Evolutionary conservation across 176 grass and related monocot genomes (phyloP).

Genomic region (Aegilops bicornis): DNA sequence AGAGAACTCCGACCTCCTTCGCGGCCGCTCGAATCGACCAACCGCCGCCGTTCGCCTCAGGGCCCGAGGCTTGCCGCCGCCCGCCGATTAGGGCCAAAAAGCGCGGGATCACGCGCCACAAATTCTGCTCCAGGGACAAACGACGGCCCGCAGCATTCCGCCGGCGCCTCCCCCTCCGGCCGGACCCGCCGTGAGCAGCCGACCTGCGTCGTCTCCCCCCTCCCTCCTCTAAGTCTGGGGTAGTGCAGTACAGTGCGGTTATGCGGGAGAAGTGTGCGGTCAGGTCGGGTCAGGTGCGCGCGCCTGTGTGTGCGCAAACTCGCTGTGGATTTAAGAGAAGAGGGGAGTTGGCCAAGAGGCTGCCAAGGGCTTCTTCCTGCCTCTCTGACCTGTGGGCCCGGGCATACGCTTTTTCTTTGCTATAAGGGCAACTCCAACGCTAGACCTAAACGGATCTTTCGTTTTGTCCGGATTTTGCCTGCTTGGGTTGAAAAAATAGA

Average conservation of each 20-base stretch:
- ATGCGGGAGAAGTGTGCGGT: constrained; percentile 14
- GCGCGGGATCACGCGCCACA: background rate
- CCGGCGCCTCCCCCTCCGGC: background rate
- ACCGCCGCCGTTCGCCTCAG: constrained; percentile 10
- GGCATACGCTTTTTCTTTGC: too few species aligned
- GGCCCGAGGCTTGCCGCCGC: background rate
- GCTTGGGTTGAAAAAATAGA: too few species aligned
- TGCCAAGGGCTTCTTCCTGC: too few species aligned
- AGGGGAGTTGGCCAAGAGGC: too few species aligned
- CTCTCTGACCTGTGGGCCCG: too few species aligned
- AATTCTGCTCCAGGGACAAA: background rate
- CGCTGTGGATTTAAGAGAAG: constrained; percentile 30
- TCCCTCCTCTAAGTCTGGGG: too few species aligned
- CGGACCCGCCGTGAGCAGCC: background rate
- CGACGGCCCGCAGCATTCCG: constrained; percentile 22
- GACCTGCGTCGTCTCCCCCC: background rate
- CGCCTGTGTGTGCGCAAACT: background rate
- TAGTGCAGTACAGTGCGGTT: constrained; percentile 10
- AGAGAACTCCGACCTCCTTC: background rate
- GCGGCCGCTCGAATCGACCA: background rate
- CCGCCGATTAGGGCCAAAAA: background rate
- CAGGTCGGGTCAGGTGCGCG: background rate
- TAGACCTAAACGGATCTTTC: too few species aligned
- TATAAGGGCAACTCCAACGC: too few species aligned
- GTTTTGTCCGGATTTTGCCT: too few species aligned